phyloP scores from a whole-genome alignment of 495 filamentous ascomycete species.

The Xanthoparmelia taractica region DNA sequence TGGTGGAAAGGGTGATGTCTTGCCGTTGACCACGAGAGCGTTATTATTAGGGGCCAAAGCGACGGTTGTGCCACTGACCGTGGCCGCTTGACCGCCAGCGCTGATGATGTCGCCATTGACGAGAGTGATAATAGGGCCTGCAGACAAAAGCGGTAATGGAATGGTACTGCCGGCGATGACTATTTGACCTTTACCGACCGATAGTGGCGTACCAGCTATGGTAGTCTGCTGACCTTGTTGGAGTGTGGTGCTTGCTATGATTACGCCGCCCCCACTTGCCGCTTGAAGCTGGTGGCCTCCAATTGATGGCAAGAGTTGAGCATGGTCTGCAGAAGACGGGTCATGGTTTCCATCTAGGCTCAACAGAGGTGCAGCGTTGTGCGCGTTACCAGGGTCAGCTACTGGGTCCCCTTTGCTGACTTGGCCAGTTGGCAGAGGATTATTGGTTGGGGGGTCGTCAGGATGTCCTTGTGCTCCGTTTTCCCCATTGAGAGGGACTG shows the following conservation, averaged over 20 bases:
- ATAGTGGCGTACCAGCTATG: neutral
- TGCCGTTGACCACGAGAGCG: neutral
- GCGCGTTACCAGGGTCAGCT: neutral
- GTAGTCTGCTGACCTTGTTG: neutral
- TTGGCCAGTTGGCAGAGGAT: too few relatives aligned
- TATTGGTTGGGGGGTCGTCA: neutral
- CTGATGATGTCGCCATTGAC: neutral
- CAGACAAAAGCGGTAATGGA: neutral
- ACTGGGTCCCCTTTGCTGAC: neutral
- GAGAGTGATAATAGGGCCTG: neutral
- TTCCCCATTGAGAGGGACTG: neutral
- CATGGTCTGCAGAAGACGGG: neutral
- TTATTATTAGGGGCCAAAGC: neutral
- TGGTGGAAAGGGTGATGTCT: neutral
- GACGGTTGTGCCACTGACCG: neutral
- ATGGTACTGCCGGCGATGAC: slow-evolving; percentile 5
- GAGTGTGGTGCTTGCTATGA: slow-evolving; percentile 5
- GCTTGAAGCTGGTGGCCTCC: slow-evolving; percentile 5
- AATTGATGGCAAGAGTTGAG: slow-evolving; percentile 1
- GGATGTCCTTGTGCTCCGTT: neutral
- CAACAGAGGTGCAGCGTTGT: neutral
- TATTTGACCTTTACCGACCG: neutral
- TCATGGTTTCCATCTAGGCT: neutral
- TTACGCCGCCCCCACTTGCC: neutral
- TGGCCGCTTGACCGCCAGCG: slow-evolving; percentile 4